A percentile compares a stretch with the other conserved stretches of the same genome.
These are phyloP conservation scores for Cupressus sempervirens DNA, from an alignment of 75 land plant species.

Conservation along the genomic window DNA sequence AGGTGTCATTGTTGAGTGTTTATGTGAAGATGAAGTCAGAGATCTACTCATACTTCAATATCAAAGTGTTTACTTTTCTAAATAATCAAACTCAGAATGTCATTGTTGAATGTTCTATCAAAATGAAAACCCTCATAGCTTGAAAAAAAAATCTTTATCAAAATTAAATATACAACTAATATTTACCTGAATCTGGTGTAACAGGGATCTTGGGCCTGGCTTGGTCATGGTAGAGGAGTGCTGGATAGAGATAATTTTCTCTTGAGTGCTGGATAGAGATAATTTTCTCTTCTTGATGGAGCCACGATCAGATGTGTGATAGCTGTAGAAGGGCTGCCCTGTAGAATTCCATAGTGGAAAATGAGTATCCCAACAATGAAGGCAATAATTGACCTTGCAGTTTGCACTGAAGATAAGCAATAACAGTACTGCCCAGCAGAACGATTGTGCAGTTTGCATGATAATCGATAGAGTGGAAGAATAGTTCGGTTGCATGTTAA, in stretches of 20 bases:
- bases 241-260: not conserved
- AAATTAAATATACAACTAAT: too few relatives aligned
- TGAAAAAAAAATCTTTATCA: not conserved
- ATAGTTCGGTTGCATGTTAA: too few relatives aligned
- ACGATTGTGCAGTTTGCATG: too few relatives aligned
- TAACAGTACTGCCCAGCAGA: not conserved
- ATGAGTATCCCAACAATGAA: not conserved
- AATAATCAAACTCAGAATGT: too few relatives aligned
- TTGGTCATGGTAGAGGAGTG: not conserved
- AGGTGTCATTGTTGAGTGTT: too few relatives aligned
- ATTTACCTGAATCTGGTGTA: not conserved
- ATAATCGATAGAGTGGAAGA: too few relatives aligned
- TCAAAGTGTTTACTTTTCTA: too few relatives aligned
- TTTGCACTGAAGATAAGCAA: slow-evolving; percentile 15
- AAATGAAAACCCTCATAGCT: too few relatives aligned
- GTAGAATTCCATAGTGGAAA: slow-evolving; percentile 4
- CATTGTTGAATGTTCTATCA: too few relatives aligned
- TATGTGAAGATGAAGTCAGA: too few relatives aligned
- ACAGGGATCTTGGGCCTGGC: not conserved
- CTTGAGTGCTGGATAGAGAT: slow-evolving; percentile 3
- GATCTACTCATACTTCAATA: too few relatives aligned
- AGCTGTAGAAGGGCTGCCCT: slow-evolving; percentile 17
- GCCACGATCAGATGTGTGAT: slow-evolving; percentile 18
- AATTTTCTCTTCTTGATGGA: slow-evolving; percentile 11
- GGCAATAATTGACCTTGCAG: slow-evolving; percentile 8